Evolutionary conservation across 345 rosid genomes (phyloP).

Genomic region (Populus simonii): DNA sequence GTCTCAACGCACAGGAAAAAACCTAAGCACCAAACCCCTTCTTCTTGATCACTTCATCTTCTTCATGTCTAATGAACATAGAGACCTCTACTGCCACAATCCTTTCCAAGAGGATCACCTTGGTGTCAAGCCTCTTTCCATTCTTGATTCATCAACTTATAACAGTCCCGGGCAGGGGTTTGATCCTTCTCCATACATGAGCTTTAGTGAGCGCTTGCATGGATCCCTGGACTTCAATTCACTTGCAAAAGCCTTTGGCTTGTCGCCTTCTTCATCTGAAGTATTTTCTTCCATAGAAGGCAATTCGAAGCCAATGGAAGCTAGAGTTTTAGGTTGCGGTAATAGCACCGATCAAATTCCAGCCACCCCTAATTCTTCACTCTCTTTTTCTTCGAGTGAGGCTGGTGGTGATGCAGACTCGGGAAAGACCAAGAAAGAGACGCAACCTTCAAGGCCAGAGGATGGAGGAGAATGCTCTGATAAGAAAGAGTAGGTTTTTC

Average conservation of each 20-base stretch:
- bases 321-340: conserved; percentile 3
- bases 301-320: not conserved
- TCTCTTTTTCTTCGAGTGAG: conserved; percentile 34
- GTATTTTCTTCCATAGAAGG: conserved; percentile 8
- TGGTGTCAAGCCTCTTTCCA: conserved; percentile 19
- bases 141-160: conserved; percentile 20
- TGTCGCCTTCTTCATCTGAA: conserved; percentile 17
- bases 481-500: conserved; percentile 25
- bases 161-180: conserved; percentile 6
- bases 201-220: conserved; percentile 58
- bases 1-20: not conserved
- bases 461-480: conserved; percentile 24
- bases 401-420: conserved; percentile 27
- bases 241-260: conserved; percentile 49
- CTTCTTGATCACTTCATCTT: not conserved
- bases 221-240: conserved; percentile 53
- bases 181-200: conserved; percentile 47
- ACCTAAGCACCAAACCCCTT: not conserved
- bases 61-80: conserved; percentile 68
- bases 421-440: conserved; percentile 12
- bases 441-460: conserved; percentile 2
- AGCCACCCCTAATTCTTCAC: conserved; percentile 29
- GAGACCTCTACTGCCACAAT: conserved; percentile 48
- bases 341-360: conserved; percentile 1
- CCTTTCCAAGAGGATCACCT: conserved; percentile 30